Base-by-base conservation (phyloP, 1,139 yeast genomes). In the Debaryomyces sp. region DNA sequence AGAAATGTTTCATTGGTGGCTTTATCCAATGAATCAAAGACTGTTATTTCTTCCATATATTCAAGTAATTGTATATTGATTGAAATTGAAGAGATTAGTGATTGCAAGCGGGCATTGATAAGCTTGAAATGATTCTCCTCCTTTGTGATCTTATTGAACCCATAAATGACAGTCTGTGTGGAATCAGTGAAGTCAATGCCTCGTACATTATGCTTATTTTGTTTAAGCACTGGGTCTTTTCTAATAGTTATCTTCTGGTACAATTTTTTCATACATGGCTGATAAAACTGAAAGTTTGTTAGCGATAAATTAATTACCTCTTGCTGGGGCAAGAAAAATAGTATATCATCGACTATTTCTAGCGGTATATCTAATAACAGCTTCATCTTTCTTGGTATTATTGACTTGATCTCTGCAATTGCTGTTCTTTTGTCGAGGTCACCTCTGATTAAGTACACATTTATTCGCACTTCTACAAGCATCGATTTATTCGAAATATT, bases 261-360 rank as follows among this genome's bases (percentile, higher is more conserved):
- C 33, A 75, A 57, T 44, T 65, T 61, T 29, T 51, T 47, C 42
- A 65, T 50, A 46, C 76, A 71, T 30, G 77, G 77, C 37, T 60
- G 56, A 52, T 75, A 75, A 53, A 69, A 69, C 38, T 58, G 56
- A 55, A 54, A 74, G 55, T 70, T 73, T 22, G 80, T 72, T 18
- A 59, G 57, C 1, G 78, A 66, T n/a, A 75, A 61, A 45, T 67
- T 70, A 33, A 71, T 44, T 6, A 72, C 55, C 34, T 65, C 62
- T 46, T 68, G 69, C 49, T 73, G 77, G 2, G 73, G 68, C n/a
- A 72, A 59, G 45, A 58, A 70, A 15, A 43, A 50, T 9, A 70
- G 55, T 30, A 71, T 58, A 18, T 48, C 40, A 26, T 47, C 42
- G 13, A 61, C 47, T 13, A 60, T 54, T 10, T 47, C 44, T 5